Base-by-base conservation (phyloP, 805 yeast species). In the Candida koratica region DNA sequence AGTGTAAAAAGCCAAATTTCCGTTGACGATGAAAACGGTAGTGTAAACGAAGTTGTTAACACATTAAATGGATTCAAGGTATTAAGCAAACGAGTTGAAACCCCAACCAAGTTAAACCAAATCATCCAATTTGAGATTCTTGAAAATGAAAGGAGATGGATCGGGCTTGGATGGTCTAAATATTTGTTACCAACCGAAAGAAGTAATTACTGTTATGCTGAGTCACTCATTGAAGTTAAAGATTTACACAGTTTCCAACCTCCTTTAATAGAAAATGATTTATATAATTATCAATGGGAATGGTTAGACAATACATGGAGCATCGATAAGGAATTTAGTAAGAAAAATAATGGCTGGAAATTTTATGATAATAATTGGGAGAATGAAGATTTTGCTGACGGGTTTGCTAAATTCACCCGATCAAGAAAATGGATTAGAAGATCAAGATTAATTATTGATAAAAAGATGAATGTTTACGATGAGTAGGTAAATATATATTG, bases 111-210 rank as follows among this genome's bases (percentile, higher is more conserved):
- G 38, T 49, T 67, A 20, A 69, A 69, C 15, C 76, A 74, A 44
- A 58, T 67, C 3, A 64, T 78, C 1, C 60, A 68, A 36, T 77
- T 78, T 42, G 71, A 67, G 32, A 56, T 78, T 1, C 49, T 71
- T 25, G 80, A 79, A 46, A 73, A 78, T 45, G 78, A 79, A 49
- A 60, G 85, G 45, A 57, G 82, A 31, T 77, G 83, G 81, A 23
- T 77, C 3, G 82, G 79, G 0, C 41, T 77, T 12, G 84, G 83
- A 5, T 78, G 83, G 83, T 55, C 71, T 25, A 62, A 65, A 32
- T 56, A 60, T 12, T 49, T 76, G 24, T 46, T 76, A 4, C 82
- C 83, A 2, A 60, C 64, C 38, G 84, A 78, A 42, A 47, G 82
- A 17, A 47, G 74, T 1, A 58, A 64, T 13, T 78, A 58, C 45